Base-by-base conservation (phyloP, 2,329 filamentous ascomycete genomes). In the Akanthomyces lecanii region DNA sequence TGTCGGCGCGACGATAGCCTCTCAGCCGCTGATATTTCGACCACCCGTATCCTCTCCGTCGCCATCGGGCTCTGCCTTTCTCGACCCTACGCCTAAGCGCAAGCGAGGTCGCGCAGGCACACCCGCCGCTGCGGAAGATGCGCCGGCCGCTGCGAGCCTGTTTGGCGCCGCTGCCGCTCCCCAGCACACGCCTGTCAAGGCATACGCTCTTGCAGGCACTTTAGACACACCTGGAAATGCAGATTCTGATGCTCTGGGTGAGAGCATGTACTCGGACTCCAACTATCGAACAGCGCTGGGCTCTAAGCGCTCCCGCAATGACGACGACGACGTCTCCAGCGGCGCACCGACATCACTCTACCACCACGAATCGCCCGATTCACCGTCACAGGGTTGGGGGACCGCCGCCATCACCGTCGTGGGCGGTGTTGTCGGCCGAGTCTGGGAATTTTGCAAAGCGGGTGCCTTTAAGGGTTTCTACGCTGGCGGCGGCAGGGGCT, bases 401-500 rank as follows among this genome's bases (percentile, higher is more conserved):
- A 78, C 78, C 21, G 75, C 84, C 55, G 83, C 89, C 5, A 77
- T 91, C 38, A 83, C 78, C 47, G 81, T 89, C 0, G 81, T 91
- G 8, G 52, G 52, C 52, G 52, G 52, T 25, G 48, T 51, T 18
- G 85, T 90, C 1, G 90, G 91, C 21, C 94, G 89, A 70, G 86
- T 96, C 0, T 92, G 91, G 84, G 85, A 92, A 68, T 95, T 97
- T 69, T 97, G 93, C 78, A 90, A 81, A 73, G 78, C 79, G 0
- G 85, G 83, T 10, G 85, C 89, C 0, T 96, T 97, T 71, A 83
- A 84, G 61, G 93, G 93, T 0, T 97, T 97, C 73, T 88, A 93
- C 65, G 92, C 93, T 14, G 94, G 93, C 8, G 91, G 89, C 3
- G 94, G 93, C 10, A 81, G 80, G 64, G 87, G 86, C 30, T 96